These are phyloP conservation scores for Diaporthe sp. DNA, from an alignment of 2,329 filamentous ascomycete genomes.

Conservation along the genomic window DNA sequence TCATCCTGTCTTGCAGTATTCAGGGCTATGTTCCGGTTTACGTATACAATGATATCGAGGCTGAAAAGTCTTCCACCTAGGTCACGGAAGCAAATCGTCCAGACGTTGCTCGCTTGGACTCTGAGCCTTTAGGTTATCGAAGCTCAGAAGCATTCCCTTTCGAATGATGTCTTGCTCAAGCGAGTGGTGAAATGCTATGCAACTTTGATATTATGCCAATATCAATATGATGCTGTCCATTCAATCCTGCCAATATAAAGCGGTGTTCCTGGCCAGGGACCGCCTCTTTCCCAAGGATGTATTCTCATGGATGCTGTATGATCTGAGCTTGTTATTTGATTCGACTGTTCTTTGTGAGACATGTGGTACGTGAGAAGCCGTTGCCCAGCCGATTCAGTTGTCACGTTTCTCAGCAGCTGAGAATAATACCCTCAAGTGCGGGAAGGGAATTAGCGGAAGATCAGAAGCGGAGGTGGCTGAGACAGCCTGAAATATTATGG, in stretches of 20 bases:
- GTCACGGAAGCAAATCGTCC: no score
- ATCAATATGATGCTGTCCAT: not conserved
- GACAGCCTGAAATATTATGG: not conserved
- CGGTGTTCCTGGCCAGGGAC: no score
- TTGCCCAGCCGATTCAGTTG: not conserved
- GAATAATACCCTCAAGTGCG: not conserved
- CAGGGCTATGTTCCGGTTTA: not conserved
- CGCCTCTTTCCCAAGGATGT: not conserved
- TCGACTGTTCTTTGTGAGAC: not conserved
- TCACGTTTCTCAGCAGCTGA: not conserved
- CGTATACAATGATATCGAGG: no score
- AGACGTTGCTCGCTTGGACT: not conserved
- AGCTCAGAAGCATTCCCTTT: not conserved
- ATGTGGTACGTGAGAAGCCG: not conserved
- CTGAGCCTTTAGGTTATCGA: not conserved
- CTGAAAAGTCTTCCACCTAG: not conserved
- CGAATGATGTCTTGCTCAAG: not conserved
- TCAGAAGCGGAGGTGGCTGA: not conserved
- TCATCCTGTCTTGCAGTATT: not conserved
- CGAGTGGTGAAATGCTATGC: not conserved
- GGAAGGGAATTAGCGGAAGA: conserved; percentile 5
- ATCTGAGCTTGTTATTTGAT: not conserved
- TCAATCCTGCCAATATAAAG: no score
- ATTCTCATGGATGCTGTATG: not conserved
- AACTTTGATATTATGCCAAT: not conserved